Conservation (phyloP, 2,329 filamentous ascomycete species). For the Eurotiales sp. region DNA sequence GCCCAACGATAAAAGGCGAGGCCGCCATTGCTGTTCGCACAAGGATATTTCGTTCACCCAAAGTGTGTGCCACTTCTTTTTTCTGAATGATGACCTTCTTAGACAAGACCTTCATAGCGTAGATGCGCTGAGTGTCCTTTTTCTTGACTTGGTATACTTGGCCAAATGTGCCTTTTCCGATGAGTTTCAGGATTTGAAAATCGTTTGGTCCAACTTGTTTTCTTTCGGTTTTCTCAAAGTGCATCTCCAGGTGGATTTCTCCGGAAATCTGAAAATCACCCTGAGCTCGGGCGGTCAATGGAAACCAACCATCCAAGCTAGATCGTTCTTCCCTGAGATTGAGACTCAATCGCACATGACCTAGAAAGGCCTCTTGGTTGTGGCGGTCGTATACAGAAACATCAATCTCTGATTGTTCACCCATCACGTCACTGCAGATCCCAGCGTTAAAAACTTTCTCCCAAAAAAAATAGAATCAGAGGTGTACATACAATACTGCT, state of each 20-base stretch:
- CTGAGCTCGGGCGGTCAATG: slow-evolving; percentile 72
- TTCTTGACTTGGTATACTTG: slow-evolving; percentile 98
- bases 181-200: slow-evolving; percentile 92
- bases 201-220: slow-evolving; percentile 92
- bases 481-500: slow-evolving; percentile 86
- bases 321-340: slow-evolving; percentile 64
- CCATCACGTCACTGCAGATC: slow-evolving; percentile 79
- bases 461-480: no score
- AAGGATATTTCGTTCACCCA: slow-evolving; percentile 94
- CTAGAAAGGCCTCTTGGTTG: slow-evolving; percentile 83
- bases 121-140: slow-evolving; percentile 92
- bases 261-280: slow-evolving; percentile 74
- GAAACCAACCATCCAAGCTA: slow-evolving; percentile 79
- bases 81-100: slow-evolving; percentile 99
- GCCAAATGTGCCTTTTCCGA: slow-evolving; percentile 96
- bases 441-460: no score
- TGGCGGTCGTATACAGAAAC: slow-evolving; percentile 89
- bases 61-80: slow-evolving; percentile 96
- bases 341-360: slow-evolving; percentile 80
- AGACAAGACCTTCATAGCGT: slow-evolving; percentile 98
- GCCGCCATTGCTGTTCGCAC: slow-evolving; percentile 94
- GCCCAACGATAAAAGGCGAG: slow-evolving; percentile 93
- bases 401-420: slow-evolving; percentile 83
- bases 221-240: slow-evolving; percentile 82
- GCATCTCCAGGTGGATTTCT: slow-evolving; percentile 82